A percentile compares a stretch with the other conserved stretches of the same genome.
phyloP scores from a whole-genome alignment of 176 grass and related monocot genomes.

The Carex scoparia region DNA sequence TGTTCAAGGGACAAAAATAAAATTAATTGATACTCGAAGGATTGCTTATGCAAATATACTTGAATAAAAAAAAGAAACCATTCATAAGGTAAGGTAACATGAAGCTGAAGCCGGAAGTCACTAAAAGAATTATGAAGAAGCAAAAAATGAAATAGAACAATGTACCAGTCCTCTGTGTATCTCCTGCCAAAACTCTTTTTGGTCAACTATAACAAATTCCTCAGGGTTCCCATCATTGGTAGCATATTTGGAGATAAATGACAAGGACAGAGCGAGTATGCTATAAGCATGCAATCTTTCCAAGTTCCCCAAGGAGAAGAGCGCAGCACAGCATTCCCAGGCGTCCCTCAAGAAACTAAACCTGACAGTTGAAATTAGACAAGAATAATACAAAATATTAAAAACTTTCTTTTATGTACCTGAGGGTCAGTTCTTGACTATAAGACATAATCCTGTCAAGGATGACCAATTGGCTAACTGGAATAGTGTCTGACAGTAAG shows the following conservation, averaged over 20 bases:
- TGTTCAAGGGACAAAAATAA: not conserved
- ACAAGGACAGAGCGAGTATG: slow-evolving; percentile 62
- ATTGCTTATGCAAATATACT: not conserved
- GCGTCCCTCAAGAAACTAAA: slow-evolving; percentile 53
- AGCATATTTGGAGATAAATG: slow-evolving; percentile 28
- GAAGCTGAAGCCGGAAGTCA: not conserved
- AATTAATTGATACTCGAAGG: not conserved
- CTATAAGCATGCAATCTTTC: slow-evolving; percentile 67
- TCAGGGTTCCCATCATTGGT: slow-evolving; percentile 16
- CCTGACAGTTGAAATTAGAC: slow-evolving; percentile 36
- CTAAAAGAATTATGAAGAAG: slow-evolving; percentile 12
- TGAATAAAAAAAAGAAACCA: not conserved
- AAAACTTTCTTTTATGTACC: not conserved
- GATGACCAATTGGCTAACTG: not conserved
- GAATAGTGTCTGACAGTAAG: not conserved
- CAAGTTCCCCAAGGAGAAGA: slow-evolving; percentile 49
- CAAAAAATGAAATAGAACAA: slow-evolving; percentile 7
- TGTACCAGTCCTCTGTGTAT: slow-evolving; percentile 71
- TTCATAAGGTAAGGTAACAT: not conserved
- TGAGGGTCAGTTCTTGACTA: not conserved
- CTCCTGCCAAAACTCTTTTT: slow-evolving; percentile 73
- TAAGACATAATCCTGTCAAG: not conserved
- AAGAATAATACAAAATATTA: not conserved
- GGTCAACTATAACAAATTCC: slow-evolving; percentile 44
- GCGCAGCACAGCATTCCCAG: slow-evolving; percentile 63